Evolutionary conservation across 2,329 filamentous ascomycete genomes (phyloP), one percentile per base, ranked within the genome.

Genomic region (Chrysosporium keratinophilum): DNA sequence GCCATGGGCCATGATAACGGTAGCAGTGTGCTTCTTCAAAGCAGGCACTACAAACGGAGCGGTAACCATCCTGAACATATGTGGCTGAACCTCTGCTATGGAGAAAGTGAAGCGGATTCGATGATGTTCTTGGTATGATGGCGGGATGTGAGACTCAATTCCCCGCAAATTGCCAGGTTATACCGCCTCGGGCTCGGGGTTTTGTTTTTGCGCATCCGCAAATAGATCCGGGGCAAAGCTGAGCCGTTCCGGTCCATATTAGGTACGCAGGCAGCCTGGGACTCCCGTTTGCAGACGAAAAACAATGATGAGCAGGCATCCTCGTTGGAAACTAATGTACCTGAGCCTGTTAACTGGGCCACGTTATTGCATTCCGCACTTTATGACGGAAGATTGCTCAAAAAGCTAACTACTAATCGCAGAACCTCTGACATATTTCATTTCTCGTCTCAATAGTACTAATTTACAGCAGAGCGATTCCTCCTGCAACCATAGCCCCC

Each of bases 1-100:
- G 12, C 93, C 93, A 69, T 98, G 93, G 50, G 87, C 79, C 71
- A 96, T 89, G 64, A 98, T 97, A 63, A 97, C 85, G 2, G 91
- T 96, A 20, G 89, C 89, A 37, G 93, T 96, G 72, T 97, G 93
- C 66, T 81, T 82, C 66, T 81, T 86, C 34, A 87, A 74, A 40
- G 90, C 87, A 28, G 88, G 87, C 56, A 95, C 83, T 17, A 93
- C 78, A 52, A 93, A 75, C 12, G 82, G 81, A 54, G 75, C 73
- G 2, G 50, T 46, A 19, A 52, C 54, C 54, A 58, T 58, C 34
- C 42, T 56, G 50, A 52, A 45, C 50, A 52, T 52, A 20, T 33
- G 41, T 28, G 11, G 14, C 14, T 23, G n/a, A 11, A 23, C 5
- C 7, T 20, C 10, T 37, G 9, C 10, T n/a, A 11, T 14, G 20